A percentile compares a stretch with the other conserved stretches of the same genome.
These are phyloP conservation scores for Peronospora destructor DNA, from an alignment of 352 stramenopile species.

Conservation along the genomic window DNA sequence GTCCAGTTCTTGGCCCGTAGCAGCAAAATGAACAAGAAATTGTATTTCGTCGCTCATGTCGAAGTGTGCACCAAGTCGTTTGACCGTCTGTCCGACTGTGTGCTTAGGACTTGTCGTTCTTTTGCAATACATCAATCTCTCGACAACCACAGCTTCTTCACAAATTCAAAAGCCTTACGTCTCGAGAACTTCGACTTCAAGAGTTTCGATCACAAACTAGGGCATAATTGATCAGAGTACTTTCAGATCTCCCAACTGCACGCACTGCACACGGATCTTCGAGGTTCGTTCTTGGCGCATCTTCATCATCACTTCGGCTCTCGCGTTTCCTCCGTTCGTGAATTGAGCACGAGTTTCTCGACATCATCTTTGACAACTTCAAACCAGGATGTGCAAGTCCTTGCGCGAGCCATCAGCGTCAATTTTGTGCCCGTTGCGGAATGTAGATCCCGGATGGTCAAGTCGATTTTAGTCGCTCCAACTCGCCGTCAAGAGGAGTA, in stretches of 20 bases:
- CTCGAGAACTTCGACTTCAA: constrained; percentile 54
- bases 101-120: constrained; percentile 77
- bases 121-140: constrained; percentile 69
- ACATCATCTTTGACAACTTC: constrained; percentile 50
- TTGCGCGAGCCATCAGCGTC: constrained; percentile 46
- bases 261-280: constrained; percentile 56
- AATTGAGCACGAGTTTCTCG: constrained; percentile 17
- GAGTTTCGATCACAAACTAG: constrained; percentile 67
- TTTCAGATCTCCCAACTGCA: constrained; percentile 51
- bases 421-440: constrained; percentile 32
- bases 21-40: constrained; percentile 6
- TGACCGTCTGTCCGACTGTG: constrained; percentile 45
- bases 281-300: constrained; percentile 34
- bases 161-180: constrained; percentile 44
- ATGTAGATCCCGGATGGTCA: constrained; percentile 55
- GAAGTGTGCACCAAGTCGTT: no score
- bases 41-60: constrained; percentile 54
- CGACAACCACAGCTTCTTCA: constrained; percentile 22
- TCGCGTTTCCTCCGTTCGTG: background rate
- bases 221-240: constrained; percentile 72
- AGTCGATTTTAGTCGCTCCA: constrained; percentile 38
- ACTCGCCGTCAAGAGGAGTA: constrained; percentile 4
- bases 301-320: no score
- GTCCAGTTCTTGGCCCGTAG: constrained; percentile 49
- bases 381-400: constrained; percentile 26